These are phyloP conservation scores for Chaetothyriales sp. DNA, from an alignment of 2,329 filamentous ascomycete genomes.

Conservation along the genomic window DNA sequence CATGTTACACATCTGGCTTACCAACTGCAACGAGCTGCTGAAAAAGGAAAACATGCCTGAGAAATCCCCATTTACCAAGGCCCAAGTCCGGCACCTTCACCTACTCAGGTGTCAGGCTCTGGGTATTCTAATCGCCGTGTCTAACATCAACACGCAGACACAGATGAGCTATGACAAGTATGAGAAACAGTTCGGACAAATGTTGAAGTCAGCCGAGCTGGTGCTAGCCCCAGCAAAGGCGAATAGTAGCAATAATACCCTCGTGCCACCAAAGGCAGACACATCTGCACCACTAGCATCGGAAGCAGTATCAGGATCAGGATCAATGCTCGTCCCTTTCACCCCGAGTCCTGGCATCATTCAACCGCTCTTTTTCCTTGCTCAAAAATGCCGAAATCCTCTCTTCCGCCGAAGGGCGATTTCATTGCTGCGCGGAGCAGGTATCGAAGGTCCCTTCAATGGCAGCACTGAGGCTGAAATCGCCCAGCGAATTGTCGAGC, in stretches of 20 bases:
- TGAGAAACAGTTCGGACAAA: neutral
- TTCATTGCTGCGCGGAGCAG: neutral
- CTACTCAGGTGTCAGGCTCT: neutral
- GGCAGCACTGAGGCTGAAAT: neutral
- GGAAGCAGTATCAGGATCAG: too few species aligned
- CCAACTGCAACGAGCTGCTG: neutral
- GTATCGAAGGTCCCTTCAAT: neutral
- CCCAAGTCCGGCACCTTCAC: neutral
- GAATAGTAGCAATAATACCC: too few species aligned
- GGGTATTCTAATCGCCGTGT: neutral
- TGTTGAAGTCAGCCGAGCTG: neutral
- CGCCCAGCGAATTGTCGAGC: neutral
- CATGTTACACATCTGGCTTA: neutral
- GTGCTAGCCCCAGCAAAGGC: neutral
- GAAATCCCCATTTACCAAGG: too few species aligned
- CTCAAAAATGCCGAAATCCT: neutral
- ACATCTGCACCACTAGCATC: too few species aligned
- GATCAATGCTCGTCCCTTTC: neutral
- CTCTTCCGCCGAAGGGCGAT: neutral
- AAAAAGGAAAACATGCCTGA: neutral
- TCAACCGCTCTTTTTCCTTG: neutral
- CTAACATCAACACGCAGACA: neutral
- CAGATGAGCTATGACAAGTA: neutral
- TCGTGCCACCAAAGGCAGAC: neutral
- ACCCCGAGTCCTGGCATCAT: neutral